Base-by-base conservation (phyloP, 306 rosid species). In the Malus orientalis region DNA sequence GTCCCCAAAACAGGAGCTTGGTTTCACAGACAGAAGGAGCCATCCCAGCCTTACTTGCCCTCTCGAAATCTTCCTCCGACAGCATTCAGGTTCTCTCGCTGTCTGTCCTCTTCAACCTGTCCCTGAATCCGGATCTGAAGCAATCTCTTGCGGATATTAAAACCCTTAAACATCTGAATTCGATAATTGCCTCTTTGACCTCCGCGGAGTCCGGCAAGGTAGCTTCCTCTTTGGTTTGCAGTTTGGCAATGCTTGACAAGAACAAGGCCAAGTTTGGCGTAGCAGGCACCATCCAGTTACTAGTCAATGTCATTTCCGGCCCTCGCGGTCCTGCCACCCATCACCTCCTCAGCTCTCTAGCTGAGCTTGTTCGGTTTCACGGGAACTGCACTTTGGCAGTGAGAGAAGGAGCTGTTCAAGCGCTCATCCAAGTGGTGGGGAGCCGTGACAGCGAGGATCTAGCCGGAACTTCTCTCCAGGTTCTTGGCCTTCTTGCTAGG, bases 261-360 rank as follows among this genome's bases (percentile, higher is more conserved):
- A 94, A 94, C 83, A 90, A 91, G 80, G 96, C 98, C 82, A 91
- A 90, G 69, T 88, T 91, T 47, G 97, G 97, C 1, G 94, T 91
- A 2, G 90, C 96, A 10, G 93, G 94, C 5, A 94, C 97, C 0
- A 78, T 91, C 40, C 90, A 84, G 42, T 57, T 89, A 53, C 82
- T 90, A n/a, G 87, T 90, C 15, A 82, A 78, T 66, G 89, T 82
- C 16, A 67, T 87, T 8, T 71, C 88, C 2, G 70, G 70, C 9
- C 83, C 84, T 30, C 40, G 4, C 22, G 62, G 53, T 10, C 78
- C 80, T 44, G 85, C 88, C 60, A 69, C 86, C 4, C 88, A 91
- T 25, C 89, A 90, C 74, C 80, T 88, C 74, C 79, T 94, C 55
- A 87, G 90, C 76, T 84, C 88, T 67, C 42, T 91, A 13, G 94